phyloP scores from a whole-genome alignment of 352 stramenopile species.

The Phytophthora rubi region DNA sequence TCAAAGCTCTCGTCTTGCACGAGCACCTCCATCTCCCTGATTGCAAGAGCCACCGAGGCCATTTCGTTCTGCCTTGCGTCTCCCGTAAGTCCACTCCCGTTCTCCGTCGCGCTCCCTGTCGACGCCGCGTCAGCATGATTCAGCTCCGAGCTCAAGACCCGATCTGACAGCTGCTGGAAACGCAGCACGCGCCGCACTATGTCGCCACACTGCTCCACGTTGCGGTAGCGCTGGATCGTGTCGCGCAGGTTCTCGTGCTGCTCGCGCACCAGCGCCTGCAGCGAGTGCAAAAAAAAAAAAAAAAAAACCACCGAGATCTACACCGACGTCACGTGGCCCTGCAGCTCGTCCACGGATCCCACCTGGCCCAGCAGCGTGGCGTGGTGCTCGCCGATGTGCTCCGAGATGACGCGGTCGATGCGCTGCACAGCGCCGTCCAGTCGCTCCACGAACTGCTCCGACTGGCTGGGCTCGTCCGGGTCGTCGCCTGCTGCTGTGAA shows the following conservation, averaged over 20 bases:
- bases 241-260: conserved; percentile 65
- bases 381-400: conserved; percentile 83
- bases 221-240: conserved; percentile 78
- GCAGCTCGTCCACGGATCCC: conserved; percentile 79
- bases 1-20: conserved; percentile 63
- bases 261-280: conserved; percentile 60
- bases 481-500: conserved; percentile 25
- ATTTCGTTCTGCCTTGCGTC: conserved; percentile 53
- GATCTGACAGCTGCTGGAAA: conserved; percentile 78
- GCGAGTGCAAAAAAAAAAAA: no score
- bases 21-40: conserved; percentile 74
- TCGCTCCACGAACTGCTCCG: conserved; percentile 76
- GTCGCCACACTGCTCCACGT: conserved; percentile 77
- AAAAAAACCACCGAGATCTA: conserved; percentile 71
- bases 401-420: conserved; percentile 82
- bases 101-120: conserved; percentile 9
- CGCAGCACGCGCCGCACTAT: conserved; percentile 76
- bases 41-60: conserved; percentile 66
- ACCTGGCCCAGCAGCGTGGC: conserved; percentile 72
- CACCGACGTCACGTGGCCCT: conserved; percentile 60
- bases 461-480: conserved; percentile 49
- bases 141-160: conserved; percentile 48
- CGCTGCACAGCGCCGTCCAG: conserved; percentile 68
- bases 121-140: conserved; percentile 34
- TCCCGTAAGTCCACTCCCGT: conserved; percentile 13